Evolutionary conservation across 371 early-diverging fungal species (phyloP).

Genomic region (Mucor racemosus): DNA sequence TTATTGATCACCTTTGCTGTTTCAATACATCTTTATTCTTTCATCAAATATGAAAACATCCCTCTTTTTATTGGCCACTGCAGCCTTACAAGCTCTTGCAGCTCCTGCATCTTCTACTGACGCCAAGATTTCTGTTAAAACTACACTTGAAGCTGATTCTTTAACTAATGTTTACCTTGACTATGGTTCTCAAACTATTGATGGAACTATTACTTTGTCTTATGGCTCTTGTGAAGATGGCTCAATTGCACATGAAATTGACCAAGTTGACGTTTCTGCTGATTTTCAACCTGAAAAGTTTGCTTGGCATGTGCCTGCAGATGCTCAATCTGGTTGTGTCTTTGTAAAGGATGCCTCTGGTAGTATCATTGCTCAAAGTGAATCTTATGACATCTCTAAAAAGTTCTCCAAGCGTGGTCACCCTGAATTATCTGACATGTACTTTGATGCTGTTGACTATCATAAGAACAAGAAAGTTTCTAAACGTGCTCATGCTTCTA

Average conservation of each 20-base stretch:
- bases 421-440: slow-evolving; percentile 36
- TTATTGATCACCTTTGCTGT: not conserved
- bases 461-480: slow-evolving; percentile 24
- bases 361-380: slow-evolving; percentile 28
- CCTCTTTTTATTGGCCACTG: slow-evolving; percentile 30
- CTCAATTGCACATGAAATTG: slow-evolving; percentile 21
- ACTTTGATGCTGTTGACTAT: slow-evolving; percentile 37
- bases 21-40: not conserved
- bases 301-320: slow-evolving; percentile 32
- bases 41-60: slow-evolving; percentile 16
- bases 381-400: slow-evolving; percentile 9
- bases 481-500: slow-evolving; percentile 24
- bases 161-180: slow-evolving; percentile 32
- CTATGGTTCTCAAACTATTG: slow-evolving; percentile 21
- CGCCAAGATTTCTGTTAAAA: slow-evolving; percentile 16
- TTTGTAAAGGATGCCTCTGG: slow-evolving; percentile 24
- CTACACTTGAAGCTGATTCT: slow-evolving; percentile 23
- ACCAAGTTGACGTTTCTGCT: slow-evolving; percentile 7
- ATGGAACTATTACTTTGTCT: slow-evolving; percentile 17
- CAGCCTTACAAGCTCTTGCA: slow-evolving; percentile 33
- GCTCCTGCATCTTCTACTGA: slow-evolving; percentile 19
- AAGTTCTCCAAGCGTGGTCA: slow-evolving; percentile 32
- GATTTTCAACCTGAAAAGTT: slow-evolving; percentile 31
- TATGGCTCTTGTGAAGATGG: slow-evolving; percentile 27
- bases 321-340: slow-evolving; percentile 27